Percentiles rank a stretch among this genome's conserved stretches.
Conservation (phyloP, 805 yeast genomes). For the Priceomyces medius region DNA sequence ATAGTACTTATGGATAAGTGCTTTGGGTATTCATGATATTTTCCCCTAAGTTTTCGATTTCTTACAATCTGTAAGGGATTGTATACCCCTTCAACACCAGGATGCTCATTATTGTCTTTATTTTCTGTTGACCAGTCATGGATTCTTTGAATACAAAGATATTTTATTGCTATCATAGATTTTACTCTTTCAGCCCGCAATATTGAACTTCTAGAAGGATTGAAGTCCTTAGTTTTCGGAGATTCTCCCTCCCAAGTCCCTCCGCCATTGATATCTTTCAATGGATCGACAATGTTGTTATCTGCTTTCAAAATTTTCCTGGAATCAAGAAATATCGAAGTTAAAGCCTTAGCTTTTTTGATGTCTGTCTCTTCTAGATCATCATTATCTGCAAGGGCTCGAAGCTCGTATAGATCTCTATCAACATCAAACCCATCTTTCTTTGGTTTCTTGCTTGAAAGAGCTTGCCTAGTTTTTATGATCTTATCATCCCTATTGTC, state of each 20-base stretch:
- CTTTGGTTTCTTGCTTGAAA: neutral
- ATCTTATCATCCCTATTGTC: neutral
- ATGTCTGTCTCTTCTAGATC: constrained; percentile 9
- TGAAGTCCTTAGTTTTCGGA: constrained; percentile 8
- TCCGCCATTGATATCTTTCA: constrained; percentile 10
- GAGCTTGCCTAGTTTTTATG: neutral
- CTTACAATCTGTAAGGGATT: constrained; percentile 84
- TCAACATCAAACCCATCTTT: constrained; percentile 10
- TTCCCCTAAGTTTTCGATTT: constrained; percentile 59
- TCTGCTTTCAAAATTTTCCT: constrained; percentile 43
- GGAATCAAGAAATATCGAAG: constrained; percentile 41
- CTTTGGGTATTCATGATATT: constrained; percentile 48
- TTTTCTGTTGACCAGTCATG: constrained; percentile 23
- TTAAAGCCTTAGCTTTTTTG: constrained; percentile 25
- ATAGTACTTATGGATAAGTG: constrained; percentile 45
- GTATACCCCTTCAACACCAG: constrained; percentile 64
- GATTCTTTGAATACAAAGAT: constrained; percentile 45
- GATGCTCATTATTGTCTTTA: constrained; percentile 24
- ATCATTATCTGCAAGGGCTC: neutral
- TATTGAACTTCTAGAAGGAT: constrained; percentile 35
- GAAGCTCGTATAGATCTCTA: neutral
- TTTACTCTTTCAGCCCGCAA: constrained; percentile 52
- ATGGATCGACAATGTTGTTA: constrained; percentile 38
- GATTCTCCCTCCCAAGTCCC: constrained; percentile 4
- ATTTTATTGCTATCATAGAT: constrained; percentile 48